A percentile compares a stretch with the other conserved stretches of the same genome.
Evolutionary conservation across 2,329 filamentous ascomycete species (phyloP).

Genomic region (Paracoccidioides brasiliensis): DNA sequence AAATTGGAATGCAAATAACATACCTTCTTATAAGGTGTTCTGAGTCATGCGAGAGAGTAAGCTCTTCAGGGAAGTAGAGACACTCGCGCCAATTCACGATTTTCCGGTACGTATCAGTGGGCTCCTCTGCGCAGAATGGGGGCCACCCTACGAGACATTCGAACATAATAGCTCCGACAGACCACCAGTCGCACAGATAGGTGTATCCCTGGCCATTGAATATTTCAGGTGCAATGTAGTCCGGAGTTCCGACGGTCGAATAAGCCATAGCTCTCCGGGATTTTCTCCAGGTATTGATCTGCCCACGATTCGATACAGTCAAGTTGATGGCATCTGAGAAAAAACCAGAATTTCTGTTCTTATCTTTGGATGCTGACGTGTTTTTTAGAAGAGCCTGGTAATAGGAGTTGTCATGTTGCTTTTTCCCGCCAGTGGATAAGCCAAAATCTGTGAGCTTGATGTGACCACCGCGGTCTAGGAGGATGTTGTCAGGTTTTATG

Average conservation of each 20-base stretch:
- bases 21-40: constrained; percentile 88
- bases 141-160: constrained; percentile 98
- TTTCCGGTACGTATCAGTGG: constrained; percentile 95
- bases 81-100: constrained; percentile 97
- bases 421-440: constrained; percentile 93
- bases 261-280: constrained; percentile 93
- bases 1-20: constrained; percentile 10
- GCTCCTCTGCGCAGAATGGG: constrained; percentile 95
- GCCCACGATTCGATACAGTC: constrained; percentile 91
- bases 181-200: constrained; percentile 99
- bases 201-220: constrained; percentile 94
- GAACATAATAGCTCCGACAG: constrained; percentile 97
- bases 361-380: constrained; percentile 51
- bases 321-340: constrained; percentile 90
- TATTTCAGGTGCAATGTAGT: constrained; percentile 97
- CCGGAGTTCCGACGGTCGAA: constrained; percentile 92
- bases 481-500: constrained; percentile 98
- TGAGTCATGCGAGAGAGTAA: constrained; percentile 74
- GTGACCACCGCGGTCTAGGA: constrained; percentile 87
- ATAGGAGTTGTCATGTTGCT: constrained; percentile 94
- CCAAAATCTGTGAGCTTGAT: constrained; percentile 98
- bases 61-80: constrained; percentile 91
- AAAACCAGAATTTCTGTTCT: constrained; percentile 84
- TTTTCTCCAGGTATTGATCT: constrained; percentile 98
- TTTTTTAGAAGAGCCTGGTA: constrained; percentile 92